phyloP scores from a whole-genome alignment of 768 basidiomycete species.

The Brasilioporus rufonigricans region DNA sequence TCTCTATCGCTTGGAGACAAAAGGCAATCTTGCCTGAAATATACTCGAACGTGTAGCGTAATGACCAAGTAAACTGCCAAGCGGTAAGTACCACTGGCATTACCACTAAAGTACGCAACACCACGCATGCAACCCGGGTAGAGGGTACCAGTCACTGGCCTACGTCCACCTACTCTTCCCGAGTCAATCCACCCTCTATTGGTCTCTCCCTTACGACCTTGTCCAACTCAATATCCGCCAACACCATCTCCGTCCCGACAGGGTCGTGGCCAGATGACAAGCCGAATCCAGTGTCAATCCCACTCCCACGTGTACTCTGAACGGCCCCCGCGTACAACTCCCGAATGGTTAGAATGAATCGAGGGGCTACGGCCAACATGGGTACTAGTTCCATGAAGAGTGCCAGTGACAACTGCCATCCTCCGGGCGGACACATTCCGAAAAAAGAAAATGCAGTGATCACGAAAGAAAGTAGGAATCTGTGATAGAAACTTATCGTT shows the following conservation, averaged over 20 bases:
- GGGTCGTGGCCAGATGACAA: background rate
- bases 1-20: too few species aligned
- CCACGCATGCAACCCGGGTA: too few species aligned
- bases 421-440: background rate
- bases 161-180: too few species aligned
- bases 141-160: too few species aligned
- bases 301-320: background rate
- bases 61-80: too few species aligned
- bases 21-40: too few species aligned
- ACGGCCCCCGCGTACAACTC: background rate
- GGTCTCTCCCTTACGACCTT: too few species aligned
- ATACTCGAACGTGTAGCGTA: too few species aligned
- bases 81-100: too few species aligned
- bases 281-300: background rate
- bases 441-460: background rate
- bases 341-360: background rate
- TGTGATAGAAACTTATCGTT: background rate
- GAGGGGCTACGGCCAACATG: background rate
- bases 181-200: too few species aligned
- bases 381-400: background rate
- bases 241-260: background rate
- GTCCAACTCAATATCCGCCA: background rate
- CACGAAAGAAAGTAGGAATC: background rate
- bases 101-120: too few species aligned
- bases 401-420: background rate